Base-by-base conservation (phyloP, 768 basidiomycete genomes). In the Coprinopsis marcescibilis region DNA sequence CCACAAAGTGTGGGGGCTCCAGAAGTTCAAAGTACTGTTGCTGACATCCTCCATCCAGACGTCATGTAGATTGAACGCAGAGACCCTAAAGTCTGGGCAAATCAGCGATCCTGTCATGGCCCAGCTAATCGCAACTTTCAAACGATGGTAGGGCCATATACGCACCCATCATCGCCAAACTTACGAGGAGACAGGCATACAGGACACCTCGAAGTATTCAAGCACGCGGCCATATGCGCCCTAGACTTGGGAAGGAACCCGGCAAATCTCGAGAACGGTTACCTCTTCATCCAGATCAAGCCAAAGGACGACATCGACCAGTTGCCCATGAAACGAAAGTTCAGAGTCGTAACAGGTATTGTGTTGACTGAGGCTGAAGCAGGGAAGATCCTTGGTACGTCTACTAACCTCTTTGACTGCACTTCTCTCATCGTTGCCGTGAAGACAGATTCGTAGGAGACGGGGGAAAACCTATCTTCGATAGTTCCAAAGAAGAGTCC, bases 171-270 rank as follows among this genome's bases (percentile, higher is more conserved):
- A 12, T 27, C 24, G 29, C 36, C 33, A 25, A 51, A 29, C 17
- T 45, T 43, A 42, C 46, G 32, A 26, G 30, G 12, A 36, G 19
- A 36, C 35, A 61, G 60, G 63, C 57, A 61, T 48, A 48, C 55
- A 6, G 51, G 45, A 25, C 63, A 63, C 49, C 46, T 57, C n/a
- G 51, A 50, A 29, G 48, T 49, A 15, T 48, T 60, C 38, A 60
- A 48, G 38, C 57, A 61, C 35, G 57, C 62, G 32, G 52, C 48
- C 35, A 57, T 60, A 15, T 59, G 59, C 49, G 57, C 60, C 33
- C 55, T 64, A 25, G 55, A 63, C 48, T 54, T 59, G 36, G 54
- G 35, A 11, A 36, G 19, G 15, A 36, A 36, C 35, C 35, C 35
- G 6, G 15, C 12, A 7, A 36, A 36, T 17, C 15, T 8, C 35